Percentiles rank a stretch among this genome's conserved stretches.
Conservation (phyloP, 2,329 filamentous ascomycete genomes). For the Fusarium mexicanum region DNA sequence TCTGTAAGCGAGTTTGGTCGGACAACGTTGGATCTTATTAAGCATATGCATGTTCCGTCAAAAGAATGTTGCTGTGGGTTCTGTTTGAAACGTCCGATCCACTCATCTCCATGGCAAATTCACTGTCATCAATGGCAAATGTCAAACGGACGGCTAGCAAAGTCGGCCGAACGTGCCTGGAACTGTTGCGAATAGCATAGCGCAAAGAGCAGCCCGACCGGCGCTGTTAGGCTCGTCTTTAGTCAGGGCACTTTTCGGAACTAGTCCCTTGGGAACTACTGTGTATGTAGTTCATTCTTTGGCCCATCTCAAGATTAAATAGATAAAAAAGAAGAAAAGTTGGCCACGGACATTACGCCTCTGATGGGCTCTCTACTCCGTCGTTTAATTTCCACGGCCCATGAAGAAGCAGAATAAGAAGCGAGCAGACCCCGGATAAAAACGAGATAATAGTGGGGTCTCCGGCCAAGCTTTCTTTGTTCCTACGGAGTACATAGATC, state of each 20-base stretch:
- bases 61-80: not conserved
- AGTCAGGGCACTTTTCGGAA: conserved; percentile 17
- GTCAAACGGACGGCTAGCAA: not conserved
- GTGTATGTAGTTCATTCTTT: not conserved
- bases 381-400: conserved; percentile 29
- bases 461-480: conserved; percentile 27
- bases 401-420: not conserved
- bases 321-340: not conserved
- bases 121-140: not conserved
- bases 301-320: not conserved
- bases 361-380: conserved; percentile 17
- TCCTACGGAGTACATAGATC: conserved; percentile 11
- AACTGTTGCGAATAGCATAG: conserved; percentile 8
- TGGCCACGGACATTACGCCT: conserved; percentile 16
- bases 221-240: conserved; percentile 1
- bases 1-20: not conserved
- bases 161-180: conserved; percentile 7
- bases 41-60: not conserved
- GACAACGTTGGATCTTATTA: not conserved
- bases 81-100: conserved; percentile 18
- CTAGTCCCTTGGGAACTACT: not conserved
- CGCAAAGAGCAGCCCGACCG: not conserved
- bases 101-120: conserved; percentile 2
- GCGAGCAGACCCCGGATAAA: conserved; percentile 7
- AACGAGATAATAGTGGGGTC: conserved; percentile 1